Evolutionary conservation across 257 asterid species (phyloP), one percentile per base, ranked within the genome.

Genomic region (Mitragyna speciosa): DNA sequence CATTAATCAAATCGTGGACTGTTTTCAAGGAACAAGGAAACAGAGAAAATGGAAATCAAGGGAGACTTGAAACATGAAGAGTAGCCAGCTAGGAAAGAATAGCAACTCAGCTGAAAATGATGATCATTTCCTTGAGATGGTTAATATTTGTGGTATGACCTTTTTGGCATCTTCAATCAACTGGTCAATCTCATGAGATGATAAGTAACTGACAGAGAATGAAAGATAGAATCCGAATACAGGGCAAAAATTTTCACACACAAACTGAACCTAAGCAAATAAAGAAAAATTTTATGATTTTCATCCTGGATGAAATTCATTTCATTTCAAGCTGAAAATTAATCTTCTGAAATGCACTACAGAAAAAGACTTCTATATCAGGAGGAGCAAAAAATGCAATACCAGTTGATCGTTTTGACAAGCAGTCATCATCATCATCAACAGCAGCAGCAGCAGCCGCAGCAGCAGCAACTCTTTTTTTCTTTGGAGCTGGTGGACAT

Each of bases 401-500:
- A n/a, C 43, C 49, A 0, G 52, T 22, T 20, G 84, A 52, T 70
- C 82, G 78, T 79, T 84, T 90, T 5, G 52, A 75, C 30, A 63
- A 45, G 77, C 89, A 52, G 33, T 45, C 64, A 26, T 30, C 64
- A 0, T 81, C 41, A 4, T n/a, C n/a, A n/a, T n/a, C n/a, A n/a
- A n/a, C n/a, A n/a, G 68, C 19, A 36, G 33, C 66, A 0, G 82
- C 56, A 4, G 63, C 24, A 43, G n/a, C n/a, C n/a, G 68, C 19
- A 36, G 33, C 66, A 0, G 82, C 56, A 4, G 63, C 24, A 43
- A 77, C 14, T 45, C 90, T 86, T 82, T 87, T 87, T 87, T 89
- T 91, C 86, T 82, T 91, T 5, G 94, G 94, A 63, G 93, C 85
- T 0, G 93, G 86, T 1, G 93, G 96, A 64, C 94, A 91, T 1